Percentiles rank a stretch among this genome's conserved stretches.
These are phyloP conservation scores for Scleromitrula shiraiana DNA, from an alignment of 2,329 filamentous ascomycete species.

Conservation along the genomic window DNA sequence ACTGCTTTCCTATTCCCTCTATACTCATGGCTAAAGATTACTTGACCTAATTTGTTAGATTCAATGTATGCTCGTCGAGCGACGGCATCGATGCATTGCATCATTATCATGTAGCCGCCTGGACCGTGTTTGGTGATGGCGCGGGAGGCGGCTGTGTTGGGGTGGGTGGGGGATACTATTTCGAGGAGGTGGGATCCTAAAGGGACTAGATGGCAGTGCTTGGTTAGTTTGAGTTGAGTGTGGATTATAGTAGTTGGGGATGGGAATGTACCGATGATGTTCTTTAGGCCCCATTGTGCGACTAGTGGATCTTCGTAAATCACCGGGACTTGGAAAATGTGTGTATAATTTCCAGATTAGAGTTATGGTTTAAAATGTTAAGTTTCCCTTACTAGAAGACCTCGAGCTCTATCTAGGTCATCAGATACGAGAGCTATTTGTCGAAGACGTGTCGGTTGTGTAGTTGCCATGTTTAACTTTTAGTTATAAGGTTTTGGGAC, in stretches of 20 bases:
- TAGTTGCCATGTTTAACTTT: background rate
- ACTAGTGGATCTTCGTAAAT: slow-evolving; percentile 16
- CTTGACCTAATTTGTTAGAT: slow-evolving; percentile 28
- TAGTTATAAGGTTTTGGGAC: no score
- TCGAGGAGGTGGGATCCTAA: no score
- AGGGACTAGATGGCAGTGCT: no score
- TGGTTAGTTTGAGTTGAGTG: background rate
- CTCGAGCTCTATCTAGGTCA: slow-evolving; percentile 12
- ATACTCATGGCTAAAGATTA: slow-evolving; percentile 33
- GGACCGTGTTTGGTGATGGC: slow-evolving; percentile 36
- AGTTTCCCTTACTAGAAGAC: background rate
- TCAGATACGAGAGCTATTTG: slow-evolving; percentile 18
- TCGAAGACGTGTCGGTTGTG: slow-evolving; percentile 16
- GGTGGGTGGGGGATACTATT: no score
- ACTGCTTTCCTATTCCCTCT: slow-evolving; percentile 23
- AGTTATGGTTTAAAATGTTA: no score
- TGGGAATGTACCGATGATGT: slow-evolving; percentile 14
- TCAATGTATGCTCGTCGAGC: slow-evolving; percentile 33
- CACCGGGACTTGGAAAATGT: slow-evolving; percentile 14
- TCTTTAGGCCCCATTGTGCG: slow-evolving; percentile 20
- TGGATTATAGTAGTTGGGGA: no score
- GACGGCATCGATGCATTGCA: slow-evolving; percentile 36
- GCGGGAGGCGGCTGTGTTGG: slow-evolving; percentile 29
- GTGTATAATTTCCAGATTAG: slow-evolving; percentile 10
- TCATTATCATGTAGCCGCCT: slow-evolving; percentile 41